phyloP scores from a whole-genome alignment of 495 filamentous ascomycete species.

The Aspergillus asperescens region DNA sequence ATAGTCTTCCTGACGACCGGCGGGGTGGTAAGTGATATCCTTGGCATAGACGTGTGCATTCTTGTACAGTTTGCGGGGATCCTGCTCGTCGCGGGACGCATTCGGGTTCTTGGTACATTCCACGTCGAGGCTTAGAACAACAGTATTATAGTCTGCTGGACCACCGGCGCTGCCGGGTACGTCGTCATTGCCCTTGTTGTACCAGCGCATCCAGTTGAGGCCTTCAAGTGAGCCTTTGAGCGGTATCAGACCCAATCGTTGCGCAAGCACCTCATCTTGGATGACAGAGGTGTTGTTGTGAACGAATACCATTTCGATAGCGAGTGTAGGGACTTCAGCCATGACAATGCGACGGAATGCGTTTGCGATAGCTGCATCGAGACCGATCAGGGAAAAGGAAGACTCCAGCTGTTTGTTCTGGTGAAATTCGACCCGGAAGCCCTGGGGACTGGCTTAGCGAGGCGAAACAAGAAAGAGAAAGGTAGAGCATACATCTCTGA shows the following conservation, averaged over 20 bases:
- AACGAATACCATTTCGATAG: slow-evolving; percentile 87
- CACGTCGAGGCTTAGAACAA: slow-evolving; percentile 64
- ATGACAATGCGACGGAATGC: slow-evolving; percentile 97
- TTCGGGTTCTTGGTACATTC: slow-evolving; percentile 71
- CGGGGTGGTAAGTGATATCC: slow-evolving; percentile 68
- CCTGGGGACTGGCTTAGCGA: slow-evolving; percentile 28
- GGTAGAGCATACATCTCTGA: slow-evolving; percentile 50
- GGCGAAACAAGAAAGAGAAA: background rate
- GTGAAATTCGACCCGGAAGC: slow-evolving; percentile 75
- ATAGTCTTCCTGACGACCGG: slow-evolving; percentile 63
- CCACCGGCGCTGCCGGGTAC: slow-evolving; percentile 41
- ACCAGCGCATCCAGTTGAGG: slow-evolving; percentile 75
- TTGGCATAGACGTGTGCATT: slow-evolving; percentile 83
- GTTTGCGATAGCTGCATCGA: slow-evolving; percentile 92
- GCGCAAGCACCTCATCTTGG: slow-evolving; percentile 91
- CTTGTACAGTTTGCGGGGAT: slow-evolving; percentile 77
- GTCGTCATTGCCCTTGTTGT: slow-evolving; percentile 53
- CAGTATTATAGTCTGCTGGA: slow-evolving; percentile 73
- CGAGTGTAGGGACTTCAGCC: slow-evolving; percentile 88
- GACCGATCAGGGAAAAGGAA: slow-evolving; percentile 83
- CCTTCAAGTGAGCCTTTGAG: slow-evolving; percentile 72
- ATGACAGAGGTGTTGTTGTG: slow-evolving; percentile 95
- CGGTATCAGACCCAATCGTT: slow-evolving; percentile 84
- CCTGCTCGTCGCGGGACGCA: slow-evolving; percentile 62
- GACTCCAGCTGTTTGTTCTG: slow-evolving; percentile 66